A percentile compares a stretch with the other conserved stretches of the same genome.
Conservation (phyloP, 2,329 filamentous ascomycete genomes). For the Bipolaris cookei region DNA sequence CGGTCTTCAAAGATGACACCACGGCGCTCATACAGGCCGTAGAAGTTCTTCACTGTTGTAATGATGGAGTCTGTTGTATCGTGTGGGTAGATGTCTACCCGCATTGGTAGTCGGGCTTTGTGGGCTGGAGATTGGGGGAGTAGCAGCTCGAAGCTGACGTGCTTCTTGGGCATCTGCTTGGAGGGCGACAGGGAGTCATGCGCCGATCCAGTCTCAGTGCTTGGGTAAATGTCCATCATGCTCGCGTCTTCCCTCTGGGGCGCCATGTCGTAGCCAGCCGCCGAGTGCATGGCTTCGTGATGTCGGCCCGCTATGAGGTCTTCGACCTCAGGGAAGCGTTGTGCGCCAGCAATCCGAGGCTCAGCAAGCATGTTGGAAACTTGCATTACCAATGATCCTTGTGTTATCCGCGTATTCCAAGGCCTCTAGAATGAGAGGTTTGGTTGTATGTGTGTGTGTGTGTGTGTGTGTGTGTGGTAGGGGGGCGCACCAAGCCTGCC, state of each 20-base stretch:
- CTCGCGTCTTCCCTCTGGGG: conserved; percentile 36
- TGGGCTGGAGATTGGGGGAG: conserved; percentile 71
- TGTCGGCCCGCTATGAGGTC: conserved; percentile 38
- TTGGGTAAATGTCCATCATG: conserved; percentile 47
- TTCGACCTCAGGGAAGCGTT: conserved; percentile 34
- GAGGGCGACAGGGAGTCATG: conserved; percentile 47
- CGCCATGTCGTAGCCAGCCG: conserved; percentile 37
- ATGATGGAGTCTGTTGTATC: conserved; percentile 98
- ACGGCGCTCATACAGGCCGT: conserved; percentile 83
- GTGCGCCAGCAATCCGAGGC: conserved; percentile 34
- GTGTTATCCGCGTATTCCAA: conserved; percentile 14
- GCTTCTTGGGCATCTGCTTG: conserved; percentile 60
- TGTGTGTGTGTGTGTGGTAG: conserved; percentile 30
- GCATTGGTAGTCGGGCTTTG: conserved; percentile 79
- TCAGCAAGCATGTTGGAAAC: conserved; percentile 42
- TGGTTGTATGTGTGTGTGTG: conserved; percentile 26
- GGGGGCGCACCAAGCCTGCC: conserved; percentile 46
- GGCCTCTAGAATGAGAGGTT: conserved; percentile 28
- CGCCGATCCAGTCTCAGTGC: conserved; percentile 41
- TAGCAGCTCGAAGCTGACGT: conserved; percentile 79
- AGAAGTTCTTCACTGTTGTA: conserved; percentile 98
- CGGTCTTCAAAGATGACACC: conserved; percentile 96
- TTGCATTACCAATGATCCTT: conserved; percentile 35
- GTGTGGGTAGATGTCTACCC: conserved; percentile 90
- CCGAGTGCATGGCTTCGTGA: conserved; percentile 33